Base-by-base conservation (phyloP, 805 yeast genomes). In the Starmerella roubikii region DNA sequence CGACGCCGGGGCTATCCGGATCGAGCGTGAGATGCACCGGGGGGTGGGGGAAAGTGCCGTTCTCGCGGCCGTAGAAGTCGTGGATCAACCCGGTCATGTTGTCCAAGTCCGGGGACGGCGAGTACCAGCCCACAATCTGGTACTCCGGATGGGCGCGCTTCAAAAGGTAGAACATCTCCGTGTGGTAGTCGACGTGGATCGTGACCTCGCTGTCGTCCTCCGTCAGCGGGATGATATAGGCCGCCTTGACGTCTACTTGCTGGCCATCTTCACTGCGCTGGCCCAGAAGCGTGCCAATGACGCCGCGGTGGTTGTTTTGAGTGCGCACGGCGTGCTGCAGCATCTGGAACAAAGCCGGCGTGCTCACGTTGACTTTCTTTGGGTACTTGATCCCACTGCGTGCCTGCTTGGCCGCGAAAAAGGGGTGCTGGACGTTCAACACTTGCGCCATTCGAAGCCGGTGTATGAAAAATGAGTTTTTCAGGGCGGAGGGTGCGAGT, bases 231-330 rank as follows among this genome's bases (percentile, higher is more conserved):
- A 84, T 91, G 57, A 82, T 69, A 59, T 77, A 84, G 16, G 84
- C 79, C 46, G 74, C 80, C 55, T 74, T 71, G 51, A 84, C 65
- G 52, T 77, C 88, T 32, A 80, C 67, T 51, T 71, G 78, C 15
- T 72, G 62, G 12, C 93, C 93, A 56, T 83, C 94, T 45, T 83
- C 93, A 20, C 86, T 77, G 57, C 93, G 71, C 34, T 69, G 61
- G 25, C 94, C 94, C 34, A 84, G 65, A 43, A 84, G 67, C 12
- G 93, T 80, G 45, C 94, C 94, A 50, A 84, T 76, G 44, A 78
- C 72, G 57, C 91, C 70, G 36, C 55, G 52, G 45, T 64, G 67
- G 47, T 69, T 71, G 56, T 65, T 66, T 58, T 62, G 73, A 35
- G 72, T 60, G 60, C 80, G 68, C 41, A 72, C 63, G 20, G 76